A percentile compares a stretch with the other conserved stretches of the same genome.
phyloP scores from a whole-genome alignment of 1,284 basidiomycete genomes.

The Cryptococcus sp. region DNA sequence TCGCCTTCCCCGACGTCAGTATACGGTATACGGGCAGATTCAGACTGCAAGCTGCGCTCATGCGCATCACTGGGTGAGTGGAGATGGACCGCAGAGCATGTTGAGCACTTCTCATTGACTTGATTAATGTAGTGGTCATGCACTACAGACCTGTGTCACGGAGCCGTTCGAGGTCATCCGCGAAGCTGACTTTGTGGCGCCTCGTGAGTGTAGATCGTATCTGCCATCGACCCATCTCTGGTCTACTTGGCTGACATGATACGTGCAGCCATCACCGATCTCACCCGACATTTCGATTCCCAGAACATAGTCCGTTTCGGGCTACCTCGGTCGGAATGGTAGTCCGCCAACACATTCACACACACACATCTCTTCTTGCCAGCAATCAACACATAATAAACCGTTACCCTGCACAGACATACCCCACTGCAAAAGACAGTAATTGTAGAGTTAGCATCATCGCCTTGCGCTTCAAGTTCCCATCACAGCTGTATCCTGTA shows the following conservation, averaged over 20 bases:
- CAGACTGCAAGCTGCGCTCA: slow-evolving; percentile 70
- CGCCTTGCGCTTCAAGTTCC: neutral
- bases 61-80: slow-evolving; percentile 74
- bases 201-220: slow-evolving; percentile 60
- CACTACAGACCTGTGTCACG: slow-evolving; percentile 64
- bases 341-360: neutral
- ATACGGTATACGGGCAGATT: slow-evolving; percentile 74
- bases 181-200: slow-evolving; percentile 71
- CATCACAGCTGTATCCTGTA: neutral
- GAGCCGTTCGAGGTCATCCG: slow-evolving; percentile 73
- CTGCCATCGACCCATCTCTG: neutral
- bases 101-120: neutral
- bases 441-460: neutral
- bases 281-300: slow-evolving; percentile 43
- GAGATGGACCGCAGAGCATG: neutral
- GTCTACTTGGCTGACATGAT: neutral
- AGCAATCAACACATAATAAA: neutral
- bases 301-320: slow-evolving; percentile 41
- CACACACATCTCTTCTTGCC: neutral
- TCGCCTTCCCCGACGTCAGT: slow-evolving; percentile 86
- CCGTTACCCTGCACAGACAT: slow-evolving; percentile 5
- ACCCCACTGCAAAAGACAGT: neutral
- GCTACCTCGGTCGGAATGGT: slow-evolving; percentile 38
- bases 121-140: slow-evolving; percentile 40
- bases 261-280: slow-evolving; percentile 34